Evolutionary conservation across 352 stramenopile genomes (phyloP).

Genomic region (Phytophthora meadii): DNA sequence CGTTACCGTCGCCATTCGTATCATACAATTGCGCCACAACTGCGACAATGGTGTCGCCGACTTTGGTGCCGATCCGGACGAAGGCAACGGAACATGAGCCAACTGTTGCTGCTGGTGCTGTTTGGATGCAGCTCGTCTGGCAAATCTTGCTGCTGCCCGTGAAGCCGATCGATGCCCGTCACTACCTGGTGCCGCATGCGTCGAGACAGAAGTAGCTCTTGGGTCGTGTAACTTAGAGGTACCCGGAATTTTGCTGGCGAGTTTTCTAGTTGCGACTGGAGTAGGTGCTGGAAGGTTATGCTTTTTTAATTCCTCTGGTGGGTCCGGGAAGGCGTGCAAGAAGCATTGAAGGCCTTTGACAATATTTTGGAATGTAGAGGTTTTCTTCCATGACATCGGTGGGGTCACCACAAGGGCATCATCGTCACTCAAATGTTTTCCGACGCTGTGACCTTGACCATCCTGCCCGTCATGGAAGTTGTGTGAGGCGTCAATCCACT

Average conservation of each 20-base stretch:
- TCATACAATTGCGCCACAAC: slow-evolving; percentile 48
- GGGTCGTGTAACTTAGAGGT: slow-evolving; percentile 9
- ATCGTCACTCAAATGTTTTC: slow-evolving; percentile 29
- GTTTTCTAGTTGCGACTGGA: neutral
- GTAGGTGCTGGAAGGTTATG: neutral
- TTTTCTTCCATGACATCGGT: slow-evolving; percentile 42
- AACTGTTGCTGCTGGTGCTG: slow-evolving; percentile 24
- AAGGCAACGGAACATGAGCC: slow-evolving; percentile 1
- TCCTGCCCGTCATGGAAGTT: slow-evolving; percentile 37
- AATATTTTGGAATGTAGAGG: slow-evolving; percentile 73
- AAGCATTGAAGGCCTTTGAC: slow-evolving; percentile 84
- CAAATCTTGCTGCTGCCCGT: slow-evolving; percentile 21
- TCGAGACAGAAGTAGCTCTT: slow-evolving; percentile 4
- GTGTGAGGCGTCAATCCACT: slow-evolving; percentile 52
- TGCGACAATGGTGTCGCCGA: slow-evolving; percentile 22
- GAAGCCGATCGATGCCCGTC: slow-evolving; percentile 9
- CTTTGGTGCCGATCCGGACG: slow-evolving; percentile 10
- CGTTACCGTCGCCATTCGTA: slow-evolving; percentile 62
- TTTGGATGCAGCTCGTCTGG: slow-evolving; percentile 14
- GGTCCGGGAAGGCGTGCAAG: slow-evolving; percentile 61
- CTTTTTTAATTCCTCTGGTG: slow-evolving; percentile 24
- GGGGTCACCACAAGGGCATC: slow-evolving; percentile 26
- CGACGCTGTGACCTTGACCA: slow-evolving; percentile 13
- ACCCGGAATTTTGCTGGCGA: slow-evolving; percentile 1
- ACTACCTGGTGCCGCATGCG: slow-evolving; percentile 2